These are phyloP conservation scores for Penicillium sp. DNA, from an alignment of 2,329 filamentous ascomycete species.

Conservation along the genomic window DNA sequence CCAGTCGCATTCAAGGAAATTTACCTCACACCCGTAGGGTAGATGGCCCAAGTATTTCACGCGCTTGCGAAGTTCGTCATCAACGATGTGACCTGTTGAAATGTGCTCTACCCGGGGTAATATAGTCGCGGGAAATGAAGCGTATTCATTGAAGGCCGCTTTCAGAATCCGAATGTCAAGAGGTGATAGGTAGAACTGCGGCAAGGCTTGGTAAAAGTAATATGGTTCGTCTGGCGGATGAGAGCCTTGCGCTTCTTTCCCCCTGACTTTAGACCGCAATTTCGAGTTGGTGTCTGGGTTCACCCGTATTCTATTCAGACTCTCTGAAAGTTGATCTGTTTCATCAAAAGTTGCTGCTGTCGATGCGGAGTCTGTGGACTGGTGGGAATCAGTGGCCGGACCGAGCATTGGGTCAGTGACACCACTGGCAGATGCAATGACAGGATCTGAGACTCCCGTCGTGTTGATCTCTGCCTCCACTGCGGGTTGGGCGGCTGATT, in stretches of 20 bases:
- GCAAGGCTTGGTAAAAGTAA: conserved; percentile 83
- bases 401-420: conserved; percentile 24
- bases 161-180: conserved; percentile 92
- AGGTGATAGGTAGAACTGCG: conserved; percentile 86
- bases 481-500: conserved; percentile 48
- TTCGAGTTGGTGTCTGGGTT: conserved; percentile 15
- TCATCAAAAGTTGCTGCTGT: conserved; percentile 18
- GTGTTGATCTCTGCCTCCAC: conserved; percentile 52
- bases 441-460: conserved; percentile 51
- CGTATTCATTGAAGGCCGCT: conserved; percentile 80
- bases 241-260: conserved; percentile 39
- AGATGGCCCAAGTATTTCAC: conserved; percentile 86
- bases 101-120: conserved; percentile 86
- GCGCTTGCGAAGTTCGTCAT: conserved; percentile 78
- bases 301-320: conserved; percentile 24
- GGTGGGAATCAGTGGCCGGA: conserved; percentile 4
- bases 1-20: conserved; percentile 92
- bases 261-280: conserved; percentile 26
- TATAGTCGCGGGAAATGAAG: conserved; percentile 79
- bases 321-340: conserved; percentile 24
- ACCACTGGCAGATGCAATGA: conserved; percentile 37
- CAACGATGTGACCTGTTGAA: conserved; percentile 81
- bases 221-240: conserved; percentile 60
- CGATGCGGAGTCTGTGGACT: background rate
- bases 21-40: conserved; percentile 86